These are phyloP conservation scores for Neonectria punicea DNA, from an alignment of 2,329 filamentous ascomycete species.

Conservation along the genomic window DNA sequence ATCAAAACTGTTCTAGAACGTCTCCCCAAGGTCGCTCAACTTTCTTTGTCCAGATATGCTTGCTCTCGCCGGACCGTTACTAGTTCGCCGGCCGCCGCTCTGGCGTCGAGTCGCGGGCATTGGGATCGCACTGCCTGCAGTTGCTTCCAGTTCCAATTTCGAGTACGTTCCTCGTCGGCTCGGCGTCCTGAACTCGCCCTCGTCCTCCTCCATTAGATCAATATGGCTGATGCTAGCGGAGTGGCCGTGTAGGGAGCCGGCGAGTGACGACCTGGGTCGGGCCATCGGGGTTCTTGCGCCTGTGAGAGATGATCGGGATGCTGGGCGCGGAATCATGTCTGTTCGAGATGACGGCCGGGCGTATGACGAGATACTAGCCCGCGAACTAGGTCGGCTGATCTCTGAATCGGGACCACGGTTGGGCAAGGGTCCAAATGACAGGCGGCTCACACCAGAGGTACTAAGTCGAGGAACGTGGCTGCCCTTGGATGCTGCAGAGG, in stretches of 20 bases:
- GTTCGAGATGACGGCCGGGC: conserved; percentile 64
- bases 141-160: conserved; percentile 56
- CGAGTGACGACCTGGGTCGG: conserved; percentile 77
- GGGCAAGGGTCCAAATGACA: conserved; percentile 72
- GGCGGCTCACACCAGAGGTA: conserved; percentile 69
- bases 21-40: conserved; percentile 64
- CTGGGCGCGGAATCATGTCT: conserved; percentile 68
- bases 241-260: conserved; percentile 69
- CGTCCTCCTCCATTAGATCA: conserved; percentile 58
- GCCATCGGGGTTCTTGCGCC: conserved; percentile 73
- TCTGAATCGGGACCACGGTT: conserved; percentile 62
- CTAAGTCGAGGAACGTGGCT: conserved; percentile 69
- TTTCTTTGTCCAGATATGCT: conserved; percentile 51
- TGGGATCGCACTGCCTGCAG: conserved; percentile 57
- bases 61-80: conserved; percentile 50
- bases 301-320: conserved; percentile 71
- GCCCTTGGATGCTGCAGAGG: conserved; percentile 51
- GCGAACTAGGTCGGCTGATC: conserved; percentile 74
- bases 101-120: conserved; percentile 56
- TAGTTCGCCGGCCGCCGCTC: conserved; percentile 57
- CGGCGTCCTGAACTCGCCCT: conserved; percentile 59
- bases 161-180: conserved; percentile 66
- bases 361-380: conserved; percentile 70
- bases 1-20: conserved; percentile 53
- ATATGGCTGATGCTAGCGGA: conserved; percentile 67